phyloP scores from a whole-genome alignment of 768 basidiomycete species.

The Lepiota venenata region DNA sequence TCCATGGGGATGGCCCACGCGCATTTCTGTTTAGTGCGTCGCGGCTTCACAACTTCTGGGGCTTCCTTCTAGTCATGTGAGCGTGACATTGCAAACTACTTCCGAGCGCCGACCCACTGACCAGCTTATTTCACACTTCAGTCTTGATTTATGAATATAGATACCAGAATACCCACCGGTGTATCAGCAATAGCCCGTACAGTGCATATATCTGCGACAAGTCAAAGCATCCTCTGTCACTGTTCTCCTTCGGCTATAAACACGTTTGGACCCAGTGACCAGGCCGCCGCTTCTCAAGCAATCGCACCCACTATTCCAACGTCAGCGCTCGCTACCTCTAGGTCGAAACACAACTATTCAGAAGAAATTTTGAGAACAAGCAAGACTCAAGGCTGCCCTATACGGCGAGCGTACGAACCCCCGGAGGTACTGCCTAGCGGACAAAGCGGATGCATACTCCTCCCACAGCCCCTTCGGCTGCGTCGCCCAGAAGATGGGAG shows the following conservation, averaged over 20 bases:
- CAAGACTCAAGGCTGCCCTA: constrained; percentile 87
- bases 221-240: constrained; percentile 68
- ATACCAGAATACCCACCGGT: background rate
- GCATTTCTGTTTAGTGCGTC: background rate
- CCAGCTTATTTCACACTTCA: no score
- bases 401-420: constrained; percentile 81
- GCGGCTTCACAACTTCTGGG: background rate
- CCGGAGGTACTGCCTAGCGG: constrained; percentile 83
- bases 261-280: constrained; percentile 65
- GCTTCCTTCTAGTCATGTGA: background rate
- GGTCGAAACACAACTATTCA: background rate
- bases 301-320: constrained; percentile 93
- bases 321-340: constrained; percentile 80
- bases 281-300: constrained; percentile 85
- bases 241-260: constrained; percentile 29
- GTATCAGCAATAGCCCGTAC: constrained; percentile 41
- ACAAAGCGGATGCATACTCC: constrained; percentile 86
- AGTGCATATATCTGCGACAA: constrained; percentile 77
- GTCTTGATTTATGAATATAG: background rate
- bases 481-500: constrained; percentile 70
- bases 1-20: constrained; percentile 5
- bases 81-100: background rate
- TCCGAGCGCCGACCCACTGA: no score
- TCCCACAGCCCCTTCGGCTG: constrained; percentile 52
- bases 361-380: background rate